Percentiles rank a stretch among this genome's conserved stretches.
These are phyloP conservation scores for Neonectria magnoliae DNA, from an alignment of 2,329 filamentous ascomycete genomes.

Conservation along the genomic window DNA sequence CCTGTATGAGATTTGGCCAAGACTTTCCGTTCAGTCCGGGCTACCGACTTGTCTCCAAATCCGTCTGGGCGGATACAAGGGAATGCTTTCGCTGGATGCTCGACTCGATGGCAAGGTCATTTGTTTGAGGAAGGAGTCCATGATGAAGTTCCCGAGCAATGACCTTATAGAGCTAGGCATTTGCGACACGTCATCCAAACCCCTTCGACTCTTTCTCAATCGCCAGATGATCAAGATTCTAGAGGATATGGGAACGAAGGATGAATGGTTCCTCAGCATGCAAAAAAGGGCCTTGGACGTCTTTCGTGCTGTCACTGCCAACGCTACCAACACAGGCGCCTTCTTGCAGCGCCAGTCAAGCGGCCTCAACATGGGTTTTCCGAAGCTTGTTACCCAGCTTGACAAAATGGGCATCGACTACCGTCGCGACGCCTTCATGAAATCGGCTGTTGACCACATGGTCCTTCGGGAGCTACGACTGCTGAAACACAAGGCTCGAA, in stretches of 20 bases:
- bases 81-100: conserved; percentile 78
- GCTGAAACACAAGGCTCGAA: conserved; percentile 82
- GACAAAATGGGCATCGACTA: conserved; percentile 70
- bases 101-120: conserved; percentile 67
- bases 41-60: conserved; percentile 78
- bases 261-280: conserved; percentile 68
- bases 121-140: conserved; percentile 72
- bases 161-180: conserved; percentile 71
- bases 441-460: conserved; percentile 74
- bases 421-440: conserved; percentile 73
- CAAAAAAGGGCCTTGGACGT: conserved; percentile 71
- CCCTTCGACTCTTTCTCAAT: conserved; percentile 77
- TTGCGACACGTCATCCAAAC: conserved; percentile 73
- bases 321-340: conserved; percentile 68
- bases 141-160: conserved; percentile 78
- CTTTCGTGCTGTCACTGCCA: conserved; percentile 68
- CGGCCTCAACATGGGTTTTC: conserved; percentile 68
- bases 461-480: conserved; percentile 76
- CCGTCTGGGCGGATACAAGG: conserved; percentile 78
- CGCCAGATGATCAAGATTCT: conserved; percentile 86
- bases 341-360: conserved; percentile 73
- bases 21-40: conserved; percentile 57
- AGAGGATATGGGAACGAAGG: conserved; percentile 75
- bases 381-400: conserved; percentile 70
- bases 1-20: conserved; percentile 67